phyloP scores from a whole-genome alignment of 1,284 basidiomycete species.

The Sporisorium iseilematis-ciliati region DNA sequence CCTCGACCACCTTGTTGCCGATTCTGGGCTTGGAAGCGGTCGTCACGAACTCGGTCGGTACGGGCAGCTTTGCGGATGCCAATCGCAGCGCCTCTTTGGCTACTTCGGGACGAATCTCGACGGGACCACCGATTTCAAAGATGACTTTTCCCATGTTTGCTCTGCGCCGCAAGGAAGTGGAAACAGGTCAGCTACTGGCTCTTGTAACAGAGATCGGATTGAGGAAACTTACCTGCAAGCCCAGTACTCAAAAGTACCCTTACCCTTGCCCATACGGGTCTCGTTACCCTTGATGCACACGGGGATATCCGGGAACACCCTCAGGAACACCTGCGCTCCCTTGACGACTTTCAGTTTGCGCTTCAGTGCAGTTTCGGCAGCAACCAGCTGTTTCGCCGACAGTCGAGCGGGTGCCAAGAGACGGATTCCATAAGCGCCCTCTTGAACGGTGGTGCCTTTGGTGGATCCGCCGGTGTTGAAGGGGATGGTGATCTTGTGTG shows the following conservation, averaged over 20 bases:
- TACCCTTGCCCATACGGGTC: conserved; percentile 99
- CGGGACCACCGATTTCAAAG: conserved; percentile 89
- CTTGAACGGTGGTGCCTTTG: conserved; percentile 91
- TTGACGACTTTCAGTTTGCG: conserved; percentile 91
- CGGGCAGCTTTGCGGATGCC: conserved; percentile 89
- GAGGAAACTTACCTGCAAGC: conserved; percentile 80
- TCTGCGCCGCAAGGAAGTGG: conserved; percentile 71
- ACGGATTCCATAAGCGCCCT: conserved; percentile 90
- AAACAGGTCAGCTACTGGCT: no score
- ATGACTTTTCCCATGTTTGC: conserved; percentile 92
- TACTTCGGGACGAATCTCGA: conserved; percentile 88
- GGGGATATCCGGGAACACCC: conserved; percentile 95
- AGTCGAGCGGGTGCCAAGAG: conserved; percentile 86
- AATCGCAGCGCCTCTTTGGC: conserved; percentile 90
- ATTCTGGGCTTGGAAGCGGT: conserved; percentile 80
- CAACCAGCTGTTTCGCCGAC: conserved; percentile 89
- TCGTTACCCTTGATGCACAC: conserved; percentile 99
- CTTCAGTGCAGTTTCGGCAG: conserved; percentile 88
- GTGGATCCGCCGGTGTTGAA: conserved; percentile 81
- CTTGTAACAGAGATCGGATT: not conserved
- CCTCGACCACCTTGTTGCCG: conserved; percentile 72
- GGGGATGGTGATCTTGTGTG: conserved; percentile 84
- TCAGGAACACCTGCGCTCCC: conserved; percentile 86
- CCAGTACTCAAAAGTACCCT: conserved; percentile 98
- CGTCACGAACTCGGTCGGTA: conserved; percentile 88